Percentiles rank a stretch among this genome's conserved stretches.
Conservation (phyloP, 306 rosid genomes). For the Prunus kanzakura region DNA sequence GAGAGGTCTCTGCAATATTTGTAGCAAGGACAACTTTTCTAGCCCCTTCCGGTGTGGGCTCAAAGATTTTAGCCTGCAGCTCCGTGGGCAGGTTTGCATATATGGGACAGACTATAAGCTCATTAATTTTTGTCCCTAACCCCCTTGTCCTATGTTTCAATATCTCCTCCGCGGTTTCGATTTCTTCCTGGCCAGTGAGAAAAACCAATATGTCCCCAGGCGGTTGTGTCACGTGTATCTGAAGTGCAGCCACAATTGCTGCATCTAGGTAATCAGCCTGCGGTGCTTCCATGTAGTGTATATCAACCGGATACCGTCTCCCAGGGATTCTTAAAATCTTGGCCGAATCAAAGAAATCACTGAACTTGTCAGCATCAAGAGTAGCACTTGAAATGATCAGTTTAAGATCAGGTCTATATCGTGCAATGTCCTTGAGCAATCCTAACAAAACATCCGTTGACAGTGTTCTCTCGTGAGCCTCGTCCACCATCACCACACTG, state of each 20-base stretch:
- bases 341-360: conserved; percentile 48
- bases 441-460: conserved; percentile 92
- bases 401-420: conserved; percentile 80
- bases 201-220: too few species aligned
- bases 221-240: conserved; percentile 61
- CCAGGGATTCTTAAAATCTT: conserved; percentile 80
- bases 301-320: conserved; percentile 76
- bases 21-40: too few species aligned
- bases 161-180: conserved; percentile 81
- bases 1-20: too few species aligned
- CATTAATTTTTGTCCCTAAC: conserved; percentile 82
- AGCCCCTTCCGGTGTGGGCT: conserved; percentile 69
- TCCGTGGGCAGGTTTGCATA: conserved; percentile 90
- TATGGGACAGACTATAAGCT: conserved; percentile 84
- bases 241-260: conserved; percentile 80
- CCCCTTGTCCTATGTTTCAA: conserved; percentile 76
- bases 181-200: too few species aligned
- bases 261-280: conserved; percentile 86
- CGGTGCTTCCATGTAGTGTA: conserved; percentile 74
- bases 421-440: conserved; percentile 85
- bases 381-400: conserved; percentile 87
- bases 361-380: conserved; percentile 86
- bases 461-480: conserved; percentile 78
- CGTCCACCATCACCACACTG: conserved; percentile 89
- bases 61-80: conserved; percentile 82